Percentiles rank a stretch among this genome's conserved stretches.
These are phyloP conservation scores for Apiospora marii DNA, from an alignment of 2,329 filamentous ascomycete species.

Conservation along the genomic window DNA sequence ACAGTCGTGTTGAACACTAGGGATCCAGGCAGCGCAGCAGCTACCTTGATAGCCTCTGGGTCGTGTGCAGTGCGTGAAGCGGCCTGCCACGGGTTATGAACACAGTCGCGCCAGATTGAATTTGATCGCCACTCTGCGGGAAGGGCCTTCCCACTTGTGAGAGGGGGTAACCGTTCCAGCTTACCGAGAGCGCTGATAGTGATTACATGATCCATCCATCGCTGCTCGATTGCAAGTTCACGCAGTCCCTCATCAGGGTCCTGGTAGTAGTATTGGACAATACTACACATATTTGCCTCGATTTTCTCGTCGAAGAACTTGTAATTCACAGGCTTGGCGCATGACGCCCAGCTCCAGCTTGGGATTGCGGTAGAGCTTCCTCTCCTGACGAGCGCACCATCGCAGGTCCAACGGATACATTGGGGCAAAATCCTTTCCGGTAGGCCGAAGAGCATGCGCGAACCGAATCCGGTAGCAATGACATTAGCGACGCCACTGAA, in stretches of 20 bases:
- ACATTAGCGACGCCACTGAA: background rate
- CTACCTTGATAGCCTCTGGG: background rate
- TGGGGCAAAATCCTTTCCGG: background rate
- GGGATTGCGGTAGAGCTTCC: background rate
- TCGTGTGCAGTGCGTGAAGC: background rate
- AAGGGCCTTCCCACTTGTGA: too few species aligned
- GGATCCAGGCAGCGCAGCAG: background rate
- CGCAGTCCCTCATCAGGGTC: background rate
- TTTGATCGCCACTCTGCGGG: background rate
- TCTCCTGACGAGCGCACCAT: background rate
- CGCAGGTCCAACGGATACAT: background rate
- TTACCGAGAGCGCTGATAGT: background rate
- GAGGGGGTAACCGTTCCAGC: too few species aligned
- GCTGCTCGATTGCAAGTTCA: background rate
- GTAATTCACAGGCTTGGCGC: background rate
- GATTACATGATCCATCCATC: too few species aligned
- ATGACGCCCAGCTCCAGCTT: background rate
- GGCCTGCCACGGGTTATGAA: background rate
- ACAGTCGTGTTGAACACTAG: background rate
- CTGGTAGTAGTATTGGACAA: conserved; percentile 1
- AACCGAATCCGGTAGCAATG: background rate
- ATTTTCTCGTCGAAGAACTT: background rate
- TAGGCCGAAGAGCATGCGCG: background rate
- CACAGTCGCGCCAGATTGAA: background rate
- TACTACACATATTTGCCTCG: background rate